A percentile compares a stretch with the other conserved stretches of the same genome.
These are phyloP conservation scores for Diaporthe sp. DNA, from an alignment of 2,329 filamentous ascomycete genomes.

Conservation along the genomic window DNA sequence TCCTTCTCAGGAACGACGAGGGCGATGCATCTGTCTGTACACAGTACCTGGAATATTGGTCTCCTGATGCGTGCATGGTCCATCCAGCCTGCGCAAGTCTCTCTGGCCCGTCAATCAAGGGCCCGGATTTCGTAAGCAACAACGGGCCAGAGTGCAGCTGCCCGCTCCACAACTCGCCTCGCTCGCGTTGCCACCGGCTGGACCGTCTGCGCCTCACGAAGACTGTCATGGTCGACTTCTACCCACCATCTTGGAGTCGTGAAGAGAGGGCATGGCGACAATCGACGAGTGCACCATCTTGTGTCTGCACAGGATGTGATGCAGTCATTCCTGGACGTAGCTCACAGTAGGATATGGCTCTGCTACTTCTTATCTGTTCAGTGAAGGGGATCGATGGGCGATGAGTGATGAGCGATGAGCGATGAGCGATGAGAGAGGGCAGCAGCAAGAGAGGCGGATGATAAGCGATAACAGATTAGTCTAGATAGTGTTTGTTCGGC, in stretches of 20 bases:
- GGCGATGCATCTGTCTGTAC: background rate
- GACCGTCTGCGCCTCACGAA: background rate
- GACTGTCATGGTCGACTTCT: background rate
- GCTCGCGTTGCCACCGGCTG: background rate
- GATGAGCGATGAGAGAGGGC: background rate
- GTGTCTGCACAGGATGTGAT: background rate
- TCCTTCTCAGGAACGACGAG: background rate
- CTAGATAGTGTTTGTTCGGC: background rate
- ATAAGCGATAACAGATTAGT: conserved; percentile 15
- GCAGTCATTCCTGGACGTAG: background rate
- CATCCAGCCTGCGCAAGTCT: background rate
- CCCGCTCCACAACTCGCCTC: background rate
- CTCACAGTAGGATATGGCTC: background rate
- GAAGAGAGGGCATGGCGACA: background rate
- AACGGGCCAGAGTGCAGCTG: background rate
- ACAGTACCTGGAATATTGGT: no score
- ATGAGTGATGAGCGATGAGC: no score
- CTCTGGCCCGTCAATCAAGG: background rate
- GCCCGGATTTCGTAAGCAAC: background rate
- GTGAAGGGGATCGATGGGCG: no score
- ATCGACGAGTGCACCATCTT: background rate
- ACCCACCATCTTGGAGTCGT: background rate
- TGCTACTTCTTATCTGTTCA: background rate
- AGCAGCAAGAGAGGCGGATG: background rate
- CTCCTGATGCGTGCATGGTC: conserved; percentile 4